These are phyloP conservation scores for Fusarium anthophilum DNA, from an alignment of 2,329 filamentous ascomycete species.

Conservation along the genomic window DNA sequence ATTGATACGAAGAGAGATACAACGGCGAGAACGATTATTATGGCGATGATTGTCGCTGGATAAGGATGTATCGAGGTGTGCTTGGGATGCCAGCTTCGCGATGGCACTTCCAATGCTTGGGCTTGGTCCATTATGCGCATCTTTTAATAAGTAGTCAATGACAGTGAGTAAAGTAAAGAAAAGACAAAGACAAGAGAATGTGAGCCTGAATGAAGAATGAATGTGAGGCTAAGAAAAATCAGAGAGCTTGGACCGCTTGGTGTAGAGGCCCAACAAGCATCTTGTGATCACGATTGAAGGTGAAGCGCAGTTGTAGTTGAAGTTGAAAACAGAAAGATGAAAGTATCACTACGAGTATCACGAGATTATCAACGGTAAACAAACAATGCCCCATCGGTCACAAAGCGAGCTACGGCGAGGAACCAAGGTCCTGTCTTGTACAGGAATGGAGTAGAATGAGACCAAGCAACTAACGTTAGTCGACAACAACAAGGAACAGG, in stretches of 20 bases:
- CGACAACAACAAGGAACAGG: slow-evolving; percentile 28
- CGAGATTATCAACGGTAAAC: slow-evolving; percentile 18
- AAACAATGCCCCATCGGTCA: slow-evolving; percentile 18
- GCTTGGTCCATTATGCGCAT: slow-evolving; percentile 12
- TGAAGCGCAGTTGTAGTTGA: neutral
- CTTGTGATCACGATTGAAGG: neutral
- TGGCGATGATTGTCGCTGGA: slow-evolving; percentile 34
- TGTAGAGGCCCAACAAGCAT: slow-evolving; percentile 12
- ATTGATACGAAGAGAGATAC: slow-evolving; percentile 33
- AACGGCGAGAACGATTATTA: slow-evolving; percentile 29
- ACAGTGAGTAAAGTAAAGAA: neutral
- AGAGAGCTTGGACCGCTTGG: slow-evolving; percentile 11
- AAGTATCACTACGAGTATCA: neutral
- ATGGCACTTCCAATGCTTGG: neutral
- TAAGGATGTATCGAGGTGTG: slow-evolving; percentile 19
- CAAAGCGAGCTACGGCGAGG: neutral
- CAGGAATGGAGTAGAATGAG: slow-evolving; percentile 37
- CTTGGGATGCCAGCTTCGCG: neutral
- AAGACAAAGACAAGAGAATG: neutral
- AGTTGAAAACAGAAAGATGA: neutral
- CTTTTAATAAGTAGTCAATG: neutral
- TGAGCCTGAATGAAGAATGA: neutral
- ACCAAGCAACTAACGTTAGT: slow-evolving; percentile 17
- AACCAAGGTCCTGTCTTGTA: slow-evolving; percentile 17
- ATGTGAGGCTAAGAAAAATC: neutral